Evolutionary conservation across 352 stramenopile genomes (phyloP), one percentile per base, ranked within the genome.

Genomic region (Phytopythium oedochilum): DNA sequence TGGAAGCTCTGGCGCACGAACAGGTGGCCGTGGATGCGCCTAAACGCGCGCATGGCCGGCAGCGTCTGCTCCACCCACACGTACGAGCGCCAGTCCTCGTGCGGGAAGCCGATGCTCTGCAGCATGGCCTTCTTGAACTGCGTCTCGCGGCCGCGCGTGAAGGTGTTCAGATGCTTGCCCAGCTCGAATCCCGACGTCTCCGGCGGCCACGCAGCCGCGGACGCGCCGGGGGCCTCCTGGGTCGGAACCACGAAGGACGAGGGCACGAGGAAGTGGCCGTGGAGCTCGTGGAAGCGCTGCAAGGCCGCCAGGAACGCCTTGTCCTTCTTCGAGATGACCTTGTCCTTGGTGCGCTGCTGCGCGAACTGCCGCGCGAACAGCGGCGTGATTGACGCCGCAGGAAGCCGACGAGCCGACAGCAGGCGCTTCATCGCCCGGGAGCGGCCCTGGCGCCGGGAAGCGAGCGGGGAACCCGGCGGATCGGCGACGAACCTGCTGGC

Each of bases 1-100:
- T 84, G 73, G 64, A 97, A 98, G 26, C 73, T 65, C 53, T 97
- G 89, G 22, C 88, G 88, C 15, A 98, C 89, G 36, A 96, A 88
- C 28, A 97, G 66, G 64, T 98, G 89, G n/a, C 92, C 92, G 51
- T 97, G 78, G 7, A 90, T 60, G 35, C 91, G 61, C 47, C 90
- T 85, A 63, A 94, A 98, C 2, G 70, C 62, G 17, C 75, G 29
- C 11, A 98, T 74, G 11, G 88, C 87, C 49, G 74, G 75, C 45
- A 90, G 49, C n/a, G 85, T 71, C 54, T 89, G 78, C 64, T 76
- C 50, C 52, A 81, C 68, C 81, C 81, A 91, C 7, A 89, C 72
- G 59, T 91, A 91, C 28, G 53, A 78, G 50, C 67, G 71, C 81
- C 81, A 91, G 64, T 88, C 74, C 5, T 81, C 61, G 51, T 76